A percentile compares a stretch with the other conserved stretches of the same genome.
These are phyloP conservation scores for Arthrobotrys conoides DNA, from an alignment of 2,329 filamentous ascomycete species.

Conservation along the genomic window DNA sequence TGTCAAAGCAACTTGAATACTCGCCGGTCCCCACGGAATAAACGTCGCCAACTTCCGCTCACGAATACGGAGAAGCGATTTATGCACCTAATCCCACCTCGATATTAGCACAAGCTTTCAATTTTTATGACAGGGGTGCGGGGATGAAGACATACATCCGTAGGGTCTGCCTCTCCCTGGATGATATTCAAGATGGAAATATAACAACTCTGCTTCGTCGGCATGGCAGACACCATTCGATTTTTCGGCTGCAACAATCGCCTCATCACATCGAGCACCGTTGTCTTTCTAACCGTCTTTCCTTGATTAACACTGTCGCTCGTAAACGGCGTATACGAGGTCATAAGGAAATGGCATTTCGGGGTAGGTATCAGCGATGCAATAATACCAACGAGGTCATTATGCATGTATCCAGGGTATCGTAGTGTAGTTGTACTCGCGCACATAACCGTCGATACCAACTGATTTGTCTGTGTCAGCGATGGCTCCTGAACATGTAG, in stretches of 20 bases:
- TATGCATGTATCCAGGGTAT: constrained; percentile 99
- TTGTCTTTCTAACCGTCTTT: constrained; percentile 98
- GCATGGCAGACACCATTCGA: constrained; percentile 96
- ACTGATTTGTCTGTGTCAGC: constrained; percentile 96
- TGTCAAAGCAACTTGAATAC: constrained; percentile 95
- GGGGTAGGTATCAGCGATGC: constrained; percentile 96
- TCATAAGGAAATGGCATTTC: constrained; percentile 97
- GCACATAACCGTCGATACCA: constrained; percentile 98
- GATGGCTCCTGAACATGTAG: constrained; percentile 95
- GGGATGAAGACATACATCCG: constrained; percentile 74
- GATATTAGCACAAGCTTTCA: constrained; percentile 5
- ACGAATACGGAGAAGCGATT: constrained; percentile 94
- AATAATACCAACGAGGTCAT: constrained; percentile 96
- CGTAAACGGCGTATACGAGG: constrained; percentile 97
- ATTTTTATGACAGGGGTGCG: too few species aligned
- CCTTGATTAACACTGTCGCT: constrained; percentile 96
- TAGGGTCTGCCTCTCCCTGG: constrained; percentile 97
- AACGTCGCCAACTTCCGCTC: constrained; percentile 95
- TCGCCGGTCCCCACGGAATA: constrained; percentile 97
- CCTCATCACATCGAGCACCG: constrained; percentile 97
- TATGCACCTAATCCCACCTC: constrained; percentile 76
- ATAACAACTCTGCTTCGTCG: constrained; percentile 97
- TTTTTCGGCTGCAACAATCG: constrained; percentile 97
- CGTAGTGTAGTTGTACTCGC: constrained; percentile 95
- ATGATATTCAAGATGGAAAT: constrained; percentile 99